Conservation (phyloP, 805 yeast species). For the Candida parachauliodes region DNA sequence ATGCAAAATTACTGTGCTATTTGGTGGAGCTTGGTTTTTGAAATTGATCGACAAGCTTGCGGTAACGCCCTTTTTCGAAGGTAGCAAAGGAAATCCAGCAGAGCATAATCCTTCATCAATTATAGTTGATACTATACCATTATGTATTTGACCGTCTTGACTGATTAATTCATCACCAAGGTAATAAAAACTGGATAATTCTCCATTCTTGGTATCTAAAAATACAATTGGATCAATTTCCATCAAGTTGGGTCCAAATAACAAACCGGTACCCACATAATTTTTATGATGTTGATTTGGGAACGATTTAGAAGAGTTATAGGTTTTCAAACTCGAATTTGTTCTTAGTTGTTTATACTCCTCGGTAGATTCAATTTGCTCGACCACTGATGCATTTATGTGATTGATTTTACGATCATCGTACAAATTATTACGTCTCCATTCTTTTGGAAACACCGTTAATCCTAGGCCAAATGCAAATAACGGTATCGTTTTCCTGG, state of each 20-base stretch:
- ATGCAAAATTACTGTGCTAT: slow-evolving; percentile 58
- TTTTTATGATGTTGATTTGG: slow-evolving; percentile 58
- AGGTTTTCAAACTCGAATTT: slow-evolving; percentile 12
- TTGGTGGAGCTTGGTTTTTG: slow-evolving; percentile 57
- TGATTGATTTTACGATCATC: slow-evolving; percentile 13
- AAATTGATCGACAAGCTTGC: slow-evolving; percentile 71
- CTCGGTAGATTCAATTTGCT: slow-evolving; percentile 16
- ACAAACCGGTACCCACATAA: slow-evolving; percentile 69
- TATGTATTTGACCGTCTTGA: slow-evolving; percentile 71
- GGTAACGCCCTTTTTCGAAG: slow-evolving; percentile 84
- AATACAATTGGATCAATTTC: slow-evolving; percentile 77
- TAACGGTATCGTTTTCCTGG: slow-evolving; percentile 25
- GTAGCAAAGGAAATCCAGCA: slow-evolving; percentile 80
- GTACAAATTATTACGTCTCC: slow-evolving; percentile 17
- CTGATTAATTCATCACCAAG: slow-evolving; percentile 66
- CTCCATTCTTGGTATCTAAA: slow-evolving; percentile 45
- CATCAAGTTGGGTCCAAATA: slow-evolving; percentile 63
- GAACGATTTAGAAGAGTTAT: slow-evolving; percentile 22
- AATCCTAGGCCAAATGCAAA: slow-evolving; percentile 30
- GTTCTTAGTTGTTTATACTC: slow-evolving; percentile 17
- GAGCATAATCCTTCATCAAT: slow-evolving; percentile 82
- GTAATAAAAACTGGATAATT: slow-evolving; percentile 63
- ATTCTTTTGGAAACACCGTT: slow-evolving; percentile 23
- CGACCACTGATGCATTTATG: slow-evolving; percentile 19
- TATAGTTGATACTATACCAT: slow-evolving; percentile 74